Percentiles rank a stretch among this genome's conserved stretches.
These are phyloP conservation scores for Mycena olivaceomarginata DNA, from an alignment of 768 basidiomycete genomes.

Conservation along the genomic window DNA sequence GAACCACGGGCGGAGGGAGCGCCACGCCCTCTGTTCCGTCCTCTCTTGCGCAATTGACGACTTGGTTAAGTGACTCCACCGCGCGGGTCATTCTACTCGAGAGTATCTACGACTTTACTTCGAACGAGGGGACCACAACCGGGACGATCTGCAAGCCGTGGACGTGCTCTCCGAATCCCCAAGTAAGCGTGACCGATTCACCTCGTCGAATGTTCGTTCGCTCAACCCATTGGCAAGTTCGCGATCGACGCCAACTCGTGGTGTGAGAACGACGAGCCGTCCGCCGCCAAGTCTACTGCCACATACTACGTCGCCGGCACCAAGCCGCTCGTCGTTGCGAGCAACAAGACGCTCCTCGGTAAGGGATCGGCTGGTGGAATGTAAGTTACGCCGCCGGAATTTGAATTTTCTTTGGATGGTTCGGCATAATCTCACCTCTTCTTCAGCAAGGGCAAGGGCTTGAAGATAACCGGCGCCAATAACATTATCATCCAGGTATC, in stretches of 20 bases:
- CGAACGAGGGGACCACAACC: conserved; percentile 46
- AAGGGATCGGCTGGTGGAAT: conserved; percentile 49
- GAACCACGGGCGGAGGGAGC: conserved; percentile 49
- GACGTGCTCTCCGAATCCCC: conserved; percentile 51
- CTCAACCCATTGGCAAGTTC: neutral
- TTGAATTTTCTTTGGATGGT: neutral
- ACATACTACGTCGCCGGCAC: conserved; percentile 47
- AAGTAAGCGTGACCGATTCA: conserved; percentile 23
- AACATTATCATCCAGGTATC: conserved; percentile 49
- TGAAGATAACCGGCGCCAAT: conserved; percentile 46
- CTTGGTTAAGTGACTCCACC: conserved; percentile 50
- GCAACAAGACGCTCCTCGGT: conserved; percentile 51
- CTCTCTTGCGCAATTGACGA: conserved; percentile 47
- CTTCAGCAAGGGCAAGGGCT: conserved; percentile 36
- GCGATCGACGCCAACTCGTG: conserved; percentile 30
- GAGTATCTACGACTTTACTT: conserved; percentile 47
- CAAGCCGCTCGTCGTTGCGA: conserved; percentile 46
- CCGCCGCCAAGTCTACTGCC: conserved; percentile 42
- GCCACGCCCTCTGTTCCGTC: conserved; percentile 46
- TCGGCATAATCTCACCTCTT: neutral
- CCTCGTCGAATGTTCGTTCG: neutral
- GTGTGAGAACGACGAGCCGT: conserved; percentile 48
- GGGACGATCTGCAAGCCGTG: conserved; percentile 47
- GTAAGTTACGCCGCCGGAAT: conserved; percentile 23
- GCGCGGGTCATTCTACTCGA: conserved; percentile 49